Base-by-base conservation (phyloP, 805 yeast genomes). In the Metschnikowia santaceciliae region DNA sequence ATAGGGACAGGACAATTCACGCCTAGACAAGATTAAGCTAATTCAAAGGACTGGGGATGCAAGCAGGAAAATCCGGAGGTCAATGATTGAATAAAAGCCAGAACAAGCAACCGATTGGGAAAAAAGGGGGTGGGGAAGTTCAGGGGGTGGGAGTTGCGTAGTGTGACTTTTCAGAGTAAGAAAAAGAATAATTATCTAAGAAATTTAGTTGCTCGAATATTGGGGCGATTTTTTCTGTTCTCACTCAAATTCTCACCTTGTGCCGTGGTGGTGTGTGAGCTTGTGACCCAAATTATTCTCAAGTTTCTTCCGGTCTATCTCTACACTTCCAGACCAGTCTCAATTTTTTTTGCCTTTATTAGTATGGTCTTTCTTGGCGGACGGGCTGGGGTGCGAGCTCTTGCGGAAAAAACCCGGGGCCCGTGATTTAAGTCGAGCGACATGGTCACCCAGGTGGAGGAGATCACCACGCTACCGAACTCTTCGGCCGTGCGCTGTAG, bases 161-260 rank as follows among this genome's bases (percentile, higher is more conserved):
- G 32, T 39, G 43, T 15, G 34, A 40, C 14, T 40, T 11, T 26
- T 40, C 11, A 33, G 32, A 22, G 20, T 32, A 23, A 42, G 38
- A 42, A 42, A 22, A 42, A 42, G 46, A 42, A 17, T 34, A 34
- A 8, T 42, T 33, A 20, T 34, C 22, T 34, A 22, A 42, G 20
- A 33, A 42, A 42, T 32, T 33, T 22, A 42, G 46, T 42, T 42
- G 46, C 46, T 42, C 46, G 46, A 42, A 32, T 33, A 34, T 33
- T 42, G 46, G 38, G 46, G 46, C 46, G 46, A 33, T 42, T 42
- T 42, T 42, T 42, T 42, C 46, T 42, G 20, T 42, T 42, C 45
- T 42, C 45, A 42, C 46, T 42, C 45, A 42, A 42, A 22, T 42
- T 42, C 46, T 42, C 46, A 42, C 30, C 46, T 42, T 42, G 46